Evolutionary conservation across 139 green algal species (phyloP), one percentile per base, ranked within the genome.

Genomic region (Microglena sp.): DNA sequence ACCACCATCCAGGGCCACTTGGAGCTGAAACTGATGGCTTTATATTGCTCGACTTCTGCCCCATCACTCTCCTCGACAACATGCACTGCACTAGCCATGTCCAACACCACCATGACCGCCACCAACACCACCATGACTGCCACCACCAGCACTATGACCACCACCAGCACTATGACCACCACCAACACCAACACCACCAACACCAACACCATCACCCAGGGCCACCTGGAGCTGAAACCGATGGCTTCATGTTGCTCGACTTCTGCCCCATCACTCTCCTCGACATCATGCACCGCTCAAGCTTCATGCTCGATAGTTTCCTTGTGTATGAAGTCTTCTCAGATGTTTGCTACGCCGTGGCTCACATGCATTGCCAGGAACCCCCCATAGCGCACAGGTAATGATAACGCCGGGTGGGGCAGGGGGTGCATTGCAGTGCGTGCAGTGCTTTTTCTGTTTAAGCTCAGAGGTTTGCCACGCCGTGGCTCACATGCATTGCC

Each of bases 211-310:
- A n/a, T n/a, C n/a, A n/a, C n/a, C n/a, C 60, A 5, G 57, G 69
- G 29, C 34, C 53, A 32, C 26, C 46, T 21, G 80, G 77, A 24
- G 66, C 44, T 7, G 81, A 89, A 60, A 82, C 79, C 4, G 86
- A 92, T 22, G 86, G 77, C 8, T 91, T 83, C 59, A 78, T 92
- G 72, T 70, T 94, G 36, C 69, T 96, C 11, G 88, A 96, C 63
- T 82, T 83, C 45, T 94, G 85, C 71, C 69, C 77, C 1, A 60
- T 74, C 5, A 92, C 65, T 5, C 69, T 95, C 61, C 78, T 88
- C 31, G 70, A 77, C 24, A 71, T 79, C 4, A 56, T 91, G 64
- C 67, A 79, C 28, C 59, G 64, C 1, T 29, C 34, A 15, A 60
- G 64, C 43, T 77, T 75, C 30, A 50, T 44, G 2, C 45, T 94